A percentile compares a stretch with the other conserved stretches of the same genome.
Conservation (phyloP, 2,329 filamentous ascomycete species). For the Dactylonectria macrodidyma region DNA sequence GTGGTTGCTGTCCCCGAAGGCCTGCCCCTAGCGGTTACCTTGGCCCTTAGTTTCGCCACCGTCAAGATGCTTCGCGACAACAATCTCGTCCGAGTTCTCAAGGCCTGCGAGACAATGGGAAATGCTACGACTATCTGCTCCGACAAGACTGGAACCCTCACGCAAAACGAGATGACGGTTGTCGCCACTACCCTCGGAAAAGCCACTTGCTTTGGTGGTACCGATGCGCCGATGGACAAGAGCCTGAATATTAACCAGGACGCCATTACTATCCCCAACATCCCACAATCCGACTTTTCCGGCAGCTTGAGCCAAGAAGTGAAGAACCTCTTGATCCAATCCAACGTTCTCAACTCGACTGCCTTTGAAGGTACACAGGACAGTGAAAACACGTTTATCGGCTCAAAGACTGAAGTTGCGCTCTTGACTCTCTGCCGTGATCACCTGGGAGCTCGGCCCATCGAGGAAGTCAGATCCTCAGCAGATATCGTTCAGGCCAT, state of each 20-base stretch:
- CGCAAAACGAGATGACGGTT: slow-evolving; percentile 81
- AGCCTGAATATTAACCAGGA: slow-evolving; percentile 39
- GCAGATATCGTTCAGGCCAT: too few species aligned
- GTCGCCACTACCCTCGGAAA: slow-evolving; percentile 77
- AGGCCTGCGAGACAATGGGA: slow-evolving; percentile 81
- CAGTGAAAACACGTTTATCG: slow-evolving; percentile 63
- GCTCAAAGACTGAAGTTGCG: slow-evolving; percentile 71
- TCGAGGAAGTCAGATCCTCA: too few species aligned
- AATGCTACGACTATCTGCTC: slow-evolving; percentile 84
- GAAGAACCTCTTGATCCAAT: slow-evolving; percentile 76
- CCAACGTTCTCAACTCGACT: slow-evolving; percentile 70
- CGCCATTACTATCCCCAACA: slow-evolving; percentile 39
- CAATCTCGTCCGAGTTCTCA: slow-evolving; percentile 77
- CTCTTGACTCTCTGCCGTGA: slow-evolving; percentile 75
- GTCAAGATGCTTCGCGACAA: slow-evolving; percentile 80
- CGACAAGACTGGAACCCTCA: slow-evolving; percentile 64
- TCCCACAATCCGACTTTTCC: slow-evolving; percentile 50
- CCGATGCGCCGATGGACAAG: slow-evolving; percentile 41
- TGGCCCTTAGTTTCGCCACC: slow-evolving; percentile 78
- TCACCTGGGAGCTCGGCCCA: too few species aligned
- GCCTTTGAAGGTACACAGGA: slow-evolving; percentile 68
- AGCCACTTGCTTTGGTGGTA: slow-evolving; percentile 50
- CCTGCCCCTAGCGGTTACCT: slow-evolving; percentile 76
- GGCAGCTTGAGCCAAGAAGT: slow-evolving; percentile 34
- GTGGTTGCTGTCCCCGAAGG: slow-evolving; percentile 79